Conservation (phyloP, 2,329 filamentous ascomycete genomes). For the Diaporthe caulivora region DNA sequence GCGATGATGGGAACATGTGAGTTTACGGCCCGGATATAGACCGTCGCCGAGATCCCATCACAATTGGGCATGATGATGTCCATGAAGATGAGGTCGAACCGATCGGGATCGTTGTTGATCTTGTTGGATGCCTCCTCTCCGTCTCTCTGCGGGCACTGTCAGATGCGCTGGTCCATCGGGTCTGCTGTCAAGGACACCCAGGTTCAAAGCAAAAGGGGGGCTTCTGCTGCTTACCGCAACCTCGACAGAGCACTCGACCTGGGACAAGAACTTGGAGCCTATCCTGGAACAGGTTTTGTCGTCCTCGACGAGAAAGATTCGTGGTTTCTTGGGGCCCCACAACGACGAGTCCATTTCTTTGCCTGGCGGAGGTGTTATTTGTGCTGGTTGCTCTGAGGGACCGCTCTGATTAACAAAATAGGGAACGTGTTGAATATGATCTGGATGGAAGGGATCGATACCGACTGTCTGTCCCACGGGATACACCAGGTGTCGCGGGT, state of each 20-base stretch:
- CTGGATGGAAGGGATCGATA: conserved; percentile 94
- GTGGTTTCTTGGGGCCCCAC: conserved; percentile 75
- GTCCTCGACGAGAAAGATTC: conserved; percentile 91
- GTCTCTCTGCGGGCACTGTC: conserved; percentile 70
- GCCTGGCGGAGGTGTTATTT: conserved; percentile 50
- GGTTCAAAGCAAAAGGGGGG: conserved; percentile 38
- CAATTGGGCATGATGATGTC: conserved; percentile 98
- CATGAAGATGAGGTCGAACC: conserved; percentile 82
- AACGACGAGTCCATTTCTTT: conserved; percentile 57
- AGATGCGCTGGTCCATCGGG: conserved; percentile 18
- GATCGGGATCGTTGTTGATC: conserved; percentile 66
- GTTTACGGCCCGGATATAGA: conserved; percentile 90
- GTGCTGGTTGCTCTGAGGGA: conserved; percentile 57
- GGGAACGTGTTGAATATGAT: conserved; percentile 94
- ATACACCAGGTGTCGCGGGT: conserved; percentile 81
- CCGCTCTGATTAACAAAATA: conserved; percentile 81
- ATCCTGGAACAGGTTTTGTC: conserved; percentile 77
- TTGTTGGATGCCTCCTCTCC: conserved; percentile 93
- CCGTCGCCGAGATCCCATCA: conserved; percentile 94
- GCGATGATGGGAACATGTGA: conserved; percentile 89
- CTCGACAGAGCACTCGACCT: conserved; percentile 76
- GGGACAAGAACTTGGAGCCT: conserved; percentile 75
- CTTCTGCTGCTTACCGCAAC: conserved; percentile 67
- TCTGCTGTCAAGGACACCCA: neutral
- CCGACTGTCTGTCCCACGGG: conserved; percentile 91